Evolutionary conservation across 2,329 filamentous ascomycete genomes (phyloP).

Genomic region (Fusarium citri): DNA sequence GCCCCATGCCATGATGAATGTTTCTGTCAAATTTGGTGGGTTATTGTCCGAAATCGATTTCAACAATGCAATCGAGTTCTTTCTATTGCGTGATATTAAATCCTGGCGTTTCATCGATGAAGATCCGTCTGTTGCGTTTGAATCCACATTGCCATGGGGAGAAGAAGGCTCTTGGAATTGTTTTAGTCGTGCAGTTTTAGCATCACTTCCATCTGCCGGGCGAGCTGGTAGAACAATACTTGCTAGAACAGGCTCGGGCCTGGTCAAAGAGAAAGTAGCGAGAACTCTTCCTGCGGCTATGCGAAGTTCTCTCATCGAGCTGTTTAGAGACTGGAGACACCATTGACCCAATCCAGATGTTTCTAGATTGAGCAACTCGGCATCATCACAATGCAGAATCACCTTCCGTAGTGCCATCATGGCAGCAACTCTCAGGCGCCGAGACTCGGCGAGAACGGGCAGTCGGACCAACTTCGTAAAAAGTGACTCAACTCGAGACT

Average conservation of each 20-base stretch:
- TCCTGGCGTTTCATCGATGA: constrained; percentile 40
- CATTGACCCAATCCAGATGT: constrained; percentile 78
- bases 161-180: constrained; percentile 1
- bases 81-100: constrained; percentile 62
- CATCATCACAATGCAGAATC: constrained; percentile 72
- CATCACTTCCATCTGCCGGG: constrained; percentile 2
- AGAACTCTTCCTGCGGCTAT: constrained; percentile 80
- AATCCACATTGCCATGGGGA: background rate
- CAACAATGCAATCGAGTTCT: constrained; percentile 76
- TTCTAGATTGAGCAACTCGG: constrained; percentile 73
- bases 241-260: constrained; percentile 20
- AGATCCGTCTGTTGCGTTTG: constrained; percentile 18
- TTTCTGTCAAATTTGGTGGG: constrained; percentile 78
- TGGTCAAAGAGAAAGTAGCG: constrained; percentile 69
- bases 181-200: constrained; percentile 14
- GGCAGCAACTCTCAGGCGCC: constrained; percentile 73
- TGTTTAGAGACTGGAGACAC: constrained; percentile 83
- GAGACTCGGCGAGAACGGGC: constrained; percentile 62
- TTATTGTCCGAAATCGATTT: constrained; percentile 78
- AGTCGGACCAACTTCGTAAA: constrained; percentile 61
- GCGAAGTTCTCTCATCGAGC: constrained; percentile 85
- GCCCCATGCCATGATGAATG: constrained; percentile 87
- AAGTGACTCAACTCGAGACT: constrained; percentile 56
- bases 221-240: constrained; percentile 24
- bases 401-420: constrained; percentile 79